These are phyloP conservation scores for Salix udensis DNA, from an alignment of 345 rosid species.

Conservation along the genomic window DNA sequence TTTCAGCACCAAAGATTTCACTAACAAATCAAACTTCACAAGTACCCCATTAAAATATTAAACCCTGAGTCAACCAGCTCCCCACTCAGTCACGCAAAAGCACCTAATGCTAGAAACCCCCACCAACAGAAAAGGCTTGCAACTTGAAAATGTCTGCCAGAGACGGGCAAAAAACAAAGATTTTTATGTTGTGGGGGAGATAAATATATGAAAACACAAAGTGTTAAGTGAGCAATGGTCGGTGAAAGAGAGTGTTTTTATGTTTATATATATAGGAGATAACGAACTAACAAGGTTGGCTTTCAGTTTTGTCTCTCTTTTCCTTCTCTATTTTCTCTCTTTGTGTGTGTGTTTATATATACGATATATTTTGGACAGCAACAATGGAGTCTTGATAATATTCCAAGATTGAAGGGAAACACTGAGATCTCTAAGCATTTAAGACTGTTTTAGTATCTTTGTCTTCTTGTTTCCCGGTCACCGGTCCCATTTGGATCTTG, in stretches of 20 bases:
- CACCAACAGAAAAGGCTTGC: background rate
- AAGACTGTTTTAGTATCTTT: constrained; percentile 6
- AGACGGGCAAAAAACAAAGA: background rate
- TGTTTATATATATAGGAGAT: constrained; percentile 10
- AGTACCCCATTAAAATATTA: constrained; percentile 12
- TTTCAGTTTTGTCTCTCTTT: constrained; percentile 6
- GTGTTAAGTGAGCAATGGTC: background rate
- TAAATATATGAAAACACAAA: constrained; percentile 12
- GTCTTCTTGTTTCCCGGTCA: constrained; percentile 22
- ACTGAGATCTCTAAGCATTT: constrained; percentile 18
- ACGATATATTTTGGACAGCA: background rate
- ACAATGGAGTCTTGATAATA: background rate
- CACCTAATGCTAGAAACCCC: background rate
- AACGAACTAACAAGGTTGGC: background rate
- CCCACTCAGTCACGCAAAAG: background rate
- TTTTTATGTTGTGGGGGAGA: constrained; percentile 3
- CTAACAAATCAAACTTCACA: constrained; percentile 19
- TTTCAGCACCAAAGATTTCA: constrained; percentile 1
- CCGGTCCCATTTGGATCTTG: constrained; percentile 17
- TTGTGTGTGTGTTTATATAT: background rate
- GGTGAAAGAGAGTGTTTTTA: constrained; percentile 18
- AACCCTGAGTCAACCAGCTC: constrained; percentile 6
- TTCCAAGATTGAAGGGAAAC: constrained; percentile 1
- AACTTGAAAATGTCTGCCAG: background rate
- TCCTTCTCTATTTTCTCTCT: background rate